These are phyloP conservation scores for Fraxinus sp. DNA, from an alignment of 305 asterid species.

Conservation along the genomic window DNA sequence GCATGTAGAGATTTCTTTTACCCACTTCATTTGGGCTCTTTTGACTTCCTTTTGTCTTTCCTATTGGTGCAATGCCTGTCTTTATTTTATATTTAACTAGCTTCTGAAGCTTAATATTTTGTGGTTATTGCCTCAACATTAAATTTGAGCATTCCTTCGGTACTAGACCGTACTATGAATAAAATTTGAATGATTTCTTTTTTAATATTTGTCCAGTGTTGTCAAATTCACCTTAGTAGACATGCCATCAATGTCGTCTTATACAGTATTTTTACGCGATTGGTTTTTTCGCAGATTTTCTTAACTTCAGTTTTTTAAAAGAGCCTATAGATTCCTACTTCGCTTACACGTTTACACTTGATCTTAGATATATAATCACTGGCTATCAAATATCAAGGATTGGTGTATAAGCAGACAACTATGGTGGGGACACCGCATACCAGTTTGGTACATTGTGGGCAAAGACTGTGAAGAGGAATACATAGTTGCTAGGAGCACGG, in stretches of 20 bases:
- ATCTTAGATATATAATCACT: constrained; percentile 83
- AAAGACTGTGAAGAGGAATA: constrained; percentile 84
- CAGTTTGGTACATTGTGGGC: constrained; percentile 94
- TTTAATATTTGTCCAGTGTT: background rate
- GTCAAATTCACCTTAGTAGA: background rate
- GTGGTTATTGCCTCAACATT: constrained; percentile 17
- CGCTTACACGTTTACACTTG: constrained; percentile 27
- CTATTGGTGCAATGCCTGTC: constrained; percentile 6
- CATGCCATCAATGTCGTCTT: background rate
- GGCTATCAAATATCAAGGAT: constrained; percentile 96
- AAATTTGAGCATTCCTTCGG: background rate
- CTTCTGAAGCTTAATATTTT: constrained; percentile 12
- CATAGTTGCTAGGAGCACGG: constrained; percentile 81
- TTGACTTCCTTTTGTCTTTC: constrained; percentile 14
- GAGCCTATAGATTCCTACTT: constrained; percentile 4
- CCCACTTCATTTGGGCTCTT: constrained; percentile 13
- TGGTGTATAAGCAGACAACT: constrained; percentile 99
- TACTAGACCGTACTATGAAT: constrained; percentile 1
- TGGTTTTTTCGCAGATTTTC: background rate
- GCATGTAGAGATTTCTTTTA: constrained; percentile 11
- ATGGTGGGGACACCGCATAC: constrained; percentile 99
- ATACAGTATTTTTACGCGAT: background rate
- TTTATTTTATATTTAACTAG: constrained; percentile 6
- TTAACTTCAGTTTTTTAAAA: constrained; percentile 9
- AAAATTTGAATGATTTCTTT: background rate